A percentile compares a stretch with the other conserved stretches of the same genome.
Evolutionary conservation across 2,329 filamentous ascomycete genomes (phyloP).

Genomic region (Botryosphaeria agaves): DNA sequence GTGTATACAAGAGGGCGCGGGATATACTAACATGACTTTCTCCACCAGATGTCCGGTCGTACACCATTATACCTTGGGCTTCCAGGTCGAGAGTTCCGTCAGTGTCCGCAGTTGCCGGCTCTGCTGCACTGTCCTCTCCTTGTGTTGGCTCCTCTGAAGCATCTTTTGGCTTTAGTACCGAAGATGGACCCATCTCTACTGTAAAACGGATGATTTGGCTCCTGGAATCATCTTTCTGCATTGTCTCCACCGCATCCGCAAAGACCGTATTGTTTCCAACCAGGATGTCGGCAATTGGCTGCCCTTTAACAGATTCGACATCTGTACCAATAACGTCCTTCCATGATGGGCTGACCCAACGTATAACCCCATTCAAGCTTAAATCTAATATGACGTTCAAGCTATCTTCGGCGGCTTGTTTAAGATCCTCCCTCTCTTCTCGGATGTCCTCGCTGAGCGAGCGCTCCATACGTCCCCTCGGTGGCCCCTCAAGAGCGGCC

Average conservation of each 20-base stretch:
- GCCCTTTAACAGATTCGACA: slow-evolving; percentile 55
- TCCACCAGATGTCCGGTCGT: slow-evolving; percentile 69
- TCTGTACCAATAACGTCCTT: slow-evolving; percentile 74
- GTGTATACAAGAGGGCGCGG: slow-evolving; percentile 9
- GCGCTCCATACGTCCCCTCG: slow-evolving; percentile 29
- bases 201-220: slow-evolving; percentile 81
- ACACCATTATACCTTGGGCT: slow-evolving; percentile 96
- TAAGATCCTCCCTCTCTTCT: slow-evolving; percentile 82
- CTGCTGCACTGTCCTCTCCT: slow-evolving; percentile 13
- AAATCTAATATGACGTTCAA: slow-evolving; percentile 93
- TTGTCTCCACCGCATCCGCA: slow-evolving; percentile 65
- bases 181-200: slow-evolving; percentile 50
- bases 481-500: slow-evolving; percentile 11
- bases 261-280: slow-evolving; percentile 69
- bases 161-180: slow-evolving; percentile 35
- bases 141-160: slow-evolving; percentile 13
- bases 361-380: slow-evolving; percentile 73
- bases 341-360: slow-evolving; percentile 97
- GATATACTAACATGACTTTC: slow-evolving; percentile 65
- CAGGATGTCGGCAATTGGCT: slow-evolving; percentile 63
- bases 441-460: slow-evolving; percentile 77
- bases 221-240: slow-evolving; percentile 82
- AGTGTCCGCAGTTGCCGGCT: slow-evolving; percentile 16
- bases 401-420: slow-evolving; percentile 89
- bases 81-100: slow-evolving; percentile 59